Evolutionary conservation across 257 asterid genomes (phyloP), one percentile per base, ranked within the genome.

Genomic region (Plantago major): DNA sequence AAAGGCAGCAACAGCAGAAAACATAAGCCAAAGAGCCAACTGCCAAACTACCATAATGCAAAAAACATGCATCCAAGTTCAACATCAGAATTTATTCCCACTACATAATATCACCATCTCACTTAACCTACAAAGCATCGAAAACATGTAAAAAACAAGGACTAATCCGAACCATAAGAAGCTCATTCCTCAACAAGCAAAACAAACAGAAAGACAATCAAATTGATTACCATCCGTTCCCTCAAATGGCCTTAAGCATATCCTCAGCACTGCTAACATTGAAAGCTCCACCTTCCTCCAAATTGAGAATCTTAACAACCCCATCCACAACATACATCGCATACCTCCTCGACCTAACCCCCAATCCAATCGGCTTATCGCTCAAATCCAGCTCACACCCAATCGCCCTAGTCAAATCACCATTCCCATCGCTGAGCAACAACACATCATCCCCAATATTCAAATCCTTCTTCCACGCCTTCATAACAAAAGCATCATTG

Each of bases 231-330:
- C 26, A 22, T 22, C 26, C n/a, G n/a, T n/a, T 22, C 2, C 26
- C 26, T 82, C 76, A 83, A 60, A 92, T 63, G 19, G 79, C 84
- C 63, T 85, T 82, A 68, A 93, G 97, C 85, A 93, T 26, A 69
- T 89, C 97, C 76, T 87, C 99, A 8, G 99, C 99, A 58, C 99
- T 87, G 85, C 99, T 93, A n/a, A 87, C 89, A 57, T 84, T 86
- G 55, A 93, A 89, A 16, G 99, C 96, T 2, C 99, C 99, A 10
- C 99, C 99, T 1, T 93, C 97, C 64, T 93, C 99, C 88, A 93
- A 68, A 70, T 93, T 93, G 83, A 85, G 65, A 59, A 82, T 74
- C 65, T 89, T 93, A 10, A 93, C 97, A 38, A 83, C 87, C 5
- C 99, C 99, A 62, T 93, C 83, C 10, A 83, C 97, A 11, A 81